Base-by-base conservation (phyloP, 768 basidiomycete genomes). In the Zangia roseola region DNA sequence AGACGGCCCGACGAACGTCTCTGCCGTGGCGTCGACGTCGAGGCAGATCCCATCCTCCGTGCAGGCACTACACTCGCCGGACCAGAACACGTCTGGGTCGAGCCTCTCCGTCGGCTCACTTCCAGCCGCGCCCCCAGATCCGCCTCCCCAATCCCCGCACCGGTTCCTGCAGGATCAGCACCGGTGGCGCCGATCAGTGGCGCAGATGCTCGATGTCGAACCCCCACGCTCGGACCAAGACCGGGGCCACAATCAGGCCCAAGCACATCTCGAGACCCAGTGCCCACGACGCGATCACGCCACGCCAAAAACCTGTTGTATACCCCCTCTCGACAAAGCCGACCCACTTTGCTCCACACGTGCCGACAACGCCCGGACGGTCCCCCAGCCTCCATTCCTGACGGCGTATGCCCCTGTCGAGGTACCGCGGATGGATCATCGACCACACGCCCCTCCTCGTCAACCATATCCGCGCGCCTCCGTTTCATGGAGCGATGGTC, bases 341-440 rank as follows among this genome's bases (percentile, higher is more conserved):
- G 45, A 26, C 47, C 24, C n/a, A 60, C 39, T 21, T 31, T 39
- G 5, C 12, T 1, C 47, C 45, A 55, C 10, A 17, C 12, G 19
- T 35, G 13, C 6, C 30, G 20, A 17, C 20, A 33, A 43, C n/a
- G 16, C 16, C 16, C 39, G 39, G 36, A 19, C 44, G 31, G 46
- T 6, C 5, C 17, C 20, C 45, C 28, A 33, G 17, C 36, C 20
- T 33, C 37, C 16, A 16, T 13, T 23, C 40, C 31, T 30, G 48
- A 17, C 24, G 19, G 17, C 14, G 10, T 19, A n/a, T 12, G 13
- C 14, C 10, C 23, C 23, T 10, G 43, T 21, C 43, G 47, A 53
- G 23, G n/a, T 34, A 43, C 39, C 14, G 10, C 53, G 55, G 56
- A 34, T 54, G 60, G 63, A 60, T 52, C 60, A 50, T 48, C 31